These are phyloP conservation scores for Pyrenochaeta sp. DNA, from an alignment of 2,329 filamentous ascomycete genomes.

Conservation along the genomic window DNA sequence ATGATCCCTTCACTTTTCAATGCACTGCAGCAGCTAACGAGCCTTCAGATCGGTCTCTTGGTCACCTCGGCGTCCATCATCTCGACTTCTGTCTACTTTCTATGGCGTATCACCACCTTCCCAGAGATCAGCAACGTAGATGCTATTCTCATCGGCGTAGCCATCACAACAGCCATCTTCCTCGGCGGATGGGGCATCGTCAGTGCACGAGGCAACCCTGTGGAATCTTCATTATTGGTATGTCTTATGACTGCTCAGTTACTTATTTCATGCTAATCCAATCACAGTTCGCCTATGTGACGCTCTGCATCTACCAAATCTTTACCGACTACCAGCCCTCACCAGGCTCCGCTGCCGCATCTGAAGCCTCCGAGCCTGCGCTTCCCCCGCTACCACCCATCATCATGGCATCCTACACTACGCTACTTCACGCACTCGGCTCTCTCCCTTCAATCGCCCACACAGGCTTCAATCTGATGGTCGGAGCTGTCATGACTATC, in stretches of 20 bases:
- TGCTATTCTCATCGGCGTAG: conserved; percentile 89
- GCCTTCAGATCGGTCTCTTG: conserved; percentile 80
- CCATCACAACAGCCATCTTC: conserved; percentile 91
- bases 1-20: conserved; percentile 49
- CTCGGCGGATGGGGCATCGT: conserved; percentile 93
- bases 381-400: conserved; percentile 96
- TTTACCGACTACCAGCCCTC: conserved; percentile 97
- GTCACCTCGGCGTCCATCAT: conserved; percentile 90
- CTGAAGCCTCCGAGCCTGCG: conserved; percentile 73
- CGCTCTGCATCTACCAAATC: conserved; percentile 99
- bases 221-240: conserved; percentile 87
- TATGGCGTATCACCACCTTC: conserved; percentile 94
- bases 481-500: conserved; percentile 92
- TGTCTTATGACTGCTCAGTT: conserved; percentile 11
- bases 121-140: conserved; percentile 92
- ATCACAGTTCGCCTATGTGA: conserved; percentile 83
- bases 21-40: conserved; percentile 42
- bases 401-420: conserved; percentile 98
- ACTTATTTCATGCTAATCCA: conserved; percentile 11
- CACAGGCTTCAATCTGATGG: conserved; percentile 84
- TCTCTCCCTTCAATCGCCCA: conserved; percentile 84
- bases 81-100: conserved; percentile 92
- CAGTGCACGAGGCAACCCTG: conserved; percentile 90
- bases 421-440: conserved; percentile 82
- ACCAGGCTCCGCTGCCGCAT: conserved; percentile 61